Evolutionary conservation across 2,329 filamentous ascomycete species (phyloP).

Genomic region (Paraphaeosphaeria sporulosa): DNA sequence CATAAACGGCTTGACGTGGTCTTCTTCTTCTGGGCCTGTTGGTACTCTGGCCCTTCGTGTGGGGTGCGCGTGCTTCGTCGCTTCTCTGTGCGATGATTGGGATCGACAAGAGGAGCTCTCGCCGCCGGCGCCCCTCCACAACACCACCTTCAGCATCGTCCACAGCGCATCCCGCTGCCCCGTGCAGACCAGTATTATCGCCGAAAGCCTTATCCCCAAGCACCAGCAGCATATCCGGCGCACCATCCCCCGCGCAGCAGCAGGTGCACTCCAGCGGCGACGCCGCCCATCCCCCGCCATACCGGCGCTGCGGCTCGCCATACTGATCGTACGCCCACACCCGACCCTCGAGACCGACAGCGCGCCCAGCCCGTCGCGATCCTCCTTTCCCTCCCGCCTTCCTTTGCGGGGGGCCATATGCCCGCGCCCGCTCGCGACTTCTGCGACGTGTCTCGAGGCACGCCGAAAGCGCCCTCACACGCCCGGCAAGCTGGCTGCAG

Average conservation of each 20-base stretch:
- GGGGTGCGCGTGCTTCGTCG: constrained; percentile 10
- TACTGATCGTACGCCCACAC: constrained; percentile 37
- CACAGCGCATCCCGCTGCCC: constrained; percentile 11
- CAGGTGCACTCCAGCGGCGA: constrained; percentile 4
- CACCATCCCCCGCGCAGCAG: constrained; percentile 23
- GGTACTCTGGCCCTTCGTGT: neutral
- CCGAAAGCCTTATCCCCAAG: constrained; percentile 24
- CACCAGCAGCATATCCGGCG: constrained; percentile 21
- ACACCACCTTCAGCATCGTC: constrained; percentile 10
- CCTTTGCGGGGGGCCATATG: constrained; percentile 34
- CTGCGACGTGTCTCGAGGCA: constrained; percentile 35
- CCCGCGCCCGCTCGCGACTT: constrained; percentile 31
- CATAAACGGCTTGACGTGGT: neutral
- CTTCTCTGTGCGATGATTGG: constrained; percentile 19
- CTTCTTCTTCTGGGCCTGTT: neutral
- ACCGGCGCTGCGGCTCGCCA: constrained; percentile 35
- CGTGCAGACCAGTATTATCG: constrained; percentile 29
- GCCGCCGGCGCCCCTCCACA: constrained; percentile 1
- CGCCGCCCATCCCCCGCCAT: constrained; percentile 19
- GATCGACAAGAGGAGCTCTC: constrained; percentile 20
- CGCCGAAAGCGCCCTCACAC: constrained; percentile 4
- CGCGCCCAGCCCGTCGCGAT: constrained; percentile 19
- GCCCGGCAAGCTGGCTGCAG: constrained; percentile 27
- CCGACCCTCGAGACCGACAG: constrained; percentile 25
- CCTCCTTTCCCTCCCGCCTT: constrained; percentile 24